Base-by-base conservation (phyloP, 2,329 filamentous ascomycete species). In the Lasiodiplodia sp. region DNA sequence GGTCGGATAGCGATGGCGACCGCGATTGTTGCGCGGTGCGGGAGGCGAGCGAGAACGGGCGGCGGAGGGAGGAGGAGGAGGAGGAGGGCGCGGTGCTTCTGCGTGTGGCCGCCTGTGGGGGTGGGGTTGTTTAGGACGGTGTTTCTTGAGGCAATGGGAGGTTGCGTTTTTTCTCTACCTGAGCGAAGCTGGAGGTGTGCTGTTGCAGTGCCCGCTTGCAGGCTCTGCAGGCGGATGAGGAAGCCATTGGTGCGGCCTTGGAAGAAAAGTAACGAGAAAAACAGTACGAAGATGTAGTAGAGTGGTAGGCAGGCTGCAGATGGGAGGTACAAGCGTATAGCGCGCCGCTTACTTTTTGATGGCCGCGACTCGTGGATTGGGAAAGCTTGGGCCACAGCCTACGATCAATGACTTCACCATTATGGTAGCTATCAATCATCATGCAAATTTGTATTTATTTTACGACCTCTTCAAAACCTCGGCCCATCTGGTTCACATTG, bases 191-290 rank as follows among this genome's bases (percentile, higher is more conserved):
- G 16, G 55, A n/a, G 23, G 57, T 25, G 34, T 40, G 56, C n/a
- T 65, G 69, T 7, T 70, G 69, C 12, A 79, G 53, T 25, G 77
- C 75, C 66, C 71, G 71, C 2, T 74, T 75, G 72, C 79, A 81
- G 69, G 77, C 73, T 70, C 72, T 74, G 71, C 79, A 81, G 6
- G 76, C 78, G 72, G 76, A 79, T 68, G 70, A 75, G 60, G 77
- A 75, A 49, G 78, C 76, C 79, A 81, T 81, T 71, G 73, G 70
- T 6, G 58, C 11, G 51, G 16, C 1, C 21, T 37, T 51, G 34
- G 25, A 12, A 18, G 12, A 40, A 65, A 38, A 28, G 11, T 8
- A 7, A 8, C 3, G 10, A 28, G 23, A n/a, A 16, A 31, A 55
- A 40, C 6, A 14, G 23, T 23, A 37, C 25, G 37, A 14, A n/a